Evolutionary conservation across 2,329 filamentous ascomycete species (phyloP), one percentile per base, ranked within the genome.

Genomic region (Delphinella strobiligena): DNA sequence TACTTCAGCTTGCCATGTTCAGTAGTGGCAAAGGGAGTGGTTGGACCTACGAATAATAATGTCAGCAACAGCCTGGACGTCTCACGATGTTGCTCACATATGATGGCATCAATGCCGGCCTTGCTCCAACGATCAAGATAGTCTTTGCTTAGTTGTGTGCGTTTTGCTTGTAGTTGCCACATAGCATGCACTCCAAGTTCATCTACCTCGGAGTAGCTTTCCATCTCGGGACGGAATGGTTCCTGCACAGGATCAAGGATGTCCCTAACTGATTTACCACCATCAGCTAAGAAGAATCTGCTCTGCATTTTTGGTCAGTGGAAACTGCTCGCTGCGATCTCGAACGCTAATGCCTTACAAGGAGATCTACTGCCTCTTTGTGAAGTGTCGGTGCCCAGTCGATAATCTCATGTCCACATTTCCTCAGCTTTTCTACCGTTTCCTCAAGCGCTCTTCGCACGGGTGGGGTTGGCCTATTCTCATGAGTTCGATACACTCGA

Each of bases 341-440:
- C n/a, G 11, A 48, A 17, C 7, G 4, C 24, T 19, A 41, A n/a
- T n/a, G n/a, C n/a, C 58, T 46, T 49, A 66, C 64, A 29, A 73
- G 61, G 5, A 75, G 59, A 31, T 64, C 60, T 54, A 72, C 62
- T 0, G 67, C 68, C 38, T 70, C 59, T 14, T 58, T 52, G 46
- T 78, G 78, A 38, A 70, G 63, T 46, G 67, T 62, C 16, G 71
- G 58, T 48, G 71, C 54, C 67, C 75, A 72, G 3, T 76, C 67
- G 3, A 78, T 59, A 41, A 79, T 53, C 34, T 79, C 67, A 48
- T 75, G 64, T 14, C 69, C 63, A 24, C 68, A 62, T 43, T 58
- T 46, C 49, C 60, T 62, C 42, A 81, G 47, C 53, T 70, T 70
- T 10, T 66, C 64, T 0, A 69, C 69, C 0, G 74, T 65, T 37